phyloP scores from a whole-genome alignment of 768 basidiomycete genomes.

The Cystobasidium ongulense region DNA sequence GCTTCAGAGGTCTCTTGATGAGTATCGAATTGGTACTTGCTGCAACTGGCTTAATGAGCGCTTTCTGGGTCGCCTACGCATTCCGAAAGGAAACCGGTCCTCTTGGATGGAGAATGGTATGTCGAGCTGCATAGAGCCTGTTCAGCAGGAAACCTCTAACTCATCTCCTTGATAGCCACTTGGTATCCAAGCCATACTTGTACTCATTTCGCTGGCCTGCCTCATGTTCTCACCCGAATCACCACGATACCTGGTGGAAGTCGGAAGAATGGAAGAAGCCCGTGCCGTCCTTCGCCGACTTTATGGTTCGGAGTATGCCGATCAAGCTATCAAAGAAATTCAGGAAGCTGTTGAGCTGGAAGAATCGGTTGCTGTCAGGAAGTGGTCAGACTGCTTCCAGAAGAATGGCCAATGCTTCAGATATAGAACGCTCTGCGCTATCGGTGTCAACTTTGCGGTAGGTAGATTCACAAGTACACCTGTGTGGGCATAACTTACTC shows the following conservation, averaged over 20 bases:
- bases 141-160: neutral
- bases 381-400: conserved; percentile 24
- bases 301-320: conserved; percentile 36
- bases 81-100: conserved; percentile 24
- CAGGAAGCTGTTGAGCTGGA: conserved; percentile 37
- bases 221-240: conserved; percentile 40
- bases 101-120: conserved; percentile 36
- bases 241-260: conserved; percentile 39
- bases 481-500: conserved; percentile 34
- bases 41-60: conserved; percentile 37
- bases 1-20: conserved; percentile 37
- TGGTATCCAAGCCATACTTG: conserved; percentile 36
- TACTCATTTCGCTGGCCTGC: conserved; percentile 36
- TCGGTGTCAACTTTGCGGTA: conserved; percentile 36
- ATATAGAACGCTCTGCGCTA: conserved; percentile 38
- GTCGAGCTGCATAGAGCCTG: neutral
- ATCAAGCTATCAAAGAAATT: conserved; percentile 13
- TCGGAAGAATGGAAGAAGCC: conserved; percentile 35
- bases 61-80: conserved; percentile 38
- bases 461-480: no score
- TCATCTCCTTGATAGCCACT: conserved; percentile 25
- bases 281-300: conserved; percentile 35
- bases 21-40: conserved; percentile 35
- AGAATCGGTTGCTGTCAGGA: conserved; percentile 35
- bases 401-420: conserved; percentile 38